Base-by-base conservation (phyloP, 768 basidiomycete species). In the Pulveroboletus sp. region DNA sequence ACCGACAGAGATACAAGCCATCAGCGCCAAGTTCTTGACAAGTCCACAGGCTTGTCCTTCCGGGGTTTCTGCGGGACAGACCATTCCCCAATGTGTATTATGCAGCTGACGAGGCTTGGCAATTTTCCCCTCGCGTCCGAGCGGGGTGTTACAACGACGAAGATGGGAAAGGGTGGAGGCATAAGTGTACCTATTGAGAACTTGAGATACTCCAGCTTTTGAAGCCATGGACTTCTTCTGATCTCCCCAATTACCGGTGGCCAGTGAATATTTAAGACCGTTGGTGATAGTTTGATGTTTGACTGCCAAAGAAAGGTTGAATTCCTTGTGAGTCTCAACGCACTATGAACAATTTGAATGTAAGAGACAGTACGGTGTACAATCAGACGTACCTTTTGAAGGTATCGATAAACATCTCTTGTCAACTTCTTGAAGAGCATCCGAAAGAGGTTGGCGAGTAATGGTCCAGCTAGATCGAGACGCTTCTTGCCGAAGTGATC, bases 31-130 rank as follows among this genome's bases (percentile, higher is more conserved):
- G 70, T 99, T 98, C 75, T 99, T 98, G 71, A 98, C 96, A 39
- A 98, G 81, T 71, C 96, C 96, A 71, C 96, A 99, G 53, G 96
- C 96, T 68, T 98, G 96, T 40, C 96, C 96, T 82, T 99, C 96
- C 1, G 96, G 96, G 4, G 96, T 99, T 69, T 99, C 96, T 35
- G 96, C 96, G 38, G 96, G 96, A 65, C 96, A 99, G 17, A 99
- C 96, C 96, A 99, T 98, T 33, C 96, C 96, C 96, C 96, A 99
- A 62, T 99, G 96, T 1, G 96, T 97, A 63, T 99, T 99, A 69
- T 99, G 96, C 48, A 99, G 75, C 61, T 99, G 96, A 60, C 96
- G 96, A 49, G 96, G 96, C 67, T 98, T 98, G 40, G 96, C 96
- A 52, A 98, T 98, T 73, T 99, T 99, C 49, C 94, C 94, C 68